Evolutionary conservation across 2,329 filamentous ascomycete genomes (phyloP).

Genomic region (Blumeria graminis): DNA sequence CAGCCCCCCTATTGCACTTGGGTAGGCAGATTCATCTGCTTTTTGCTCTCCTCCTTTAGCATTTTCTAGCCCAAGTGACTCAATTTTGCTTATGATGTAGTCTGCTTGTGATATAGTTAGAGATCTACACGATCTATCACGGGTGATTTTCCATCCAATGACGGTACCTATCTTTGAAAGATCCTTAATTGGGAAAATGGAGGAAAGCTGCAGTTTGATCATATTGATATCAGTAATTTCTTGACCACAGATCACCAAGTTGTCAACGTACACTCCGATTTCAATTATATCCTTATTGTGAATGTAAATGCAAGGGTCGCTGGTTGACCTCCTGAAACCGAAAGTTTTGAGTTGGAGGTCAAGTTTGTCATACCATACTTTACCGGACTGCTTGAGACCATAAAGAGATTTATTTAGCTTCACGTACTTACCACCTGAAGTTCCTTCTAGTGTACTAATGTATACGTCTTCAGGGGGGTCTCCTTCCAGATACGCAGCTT

Average conservation of each 20-base stretch:
- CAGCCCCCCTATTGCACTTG: too few relatives aligned
- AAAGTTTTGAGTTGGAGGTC: background rate
- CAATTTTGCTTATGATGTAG: background rate
- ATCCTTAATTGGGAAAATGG: background rate
- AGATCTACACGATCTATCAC: background rate
- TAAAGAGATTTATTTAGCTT: background rate
- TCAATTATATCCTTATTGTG: background rate
- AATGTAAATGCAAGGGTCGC: background rate
- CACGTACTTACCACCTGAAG: background rate
- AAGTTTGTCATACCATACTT: background rate
- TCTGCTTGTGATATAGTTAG: background rate
- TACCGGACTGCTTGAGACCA: background rate
- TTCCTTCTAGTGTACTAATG: background rate
- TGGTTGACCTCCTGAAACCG: background rate
- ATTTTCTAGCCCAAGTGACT: background rate
- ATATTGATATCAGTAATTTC: background rate
- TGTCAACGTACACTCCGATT: background rate
- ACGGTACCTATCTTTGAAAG: too few relatives aligned
- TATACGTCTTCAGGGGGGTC: background rate
- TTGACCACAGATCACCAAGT: background rate
- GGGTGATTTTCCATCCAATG: background rate
- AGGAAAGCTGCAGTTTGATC: background rate
- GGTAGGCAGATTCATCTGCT: too few relatives aligned
- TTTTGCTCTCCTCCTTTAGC: too few relatives aligned
- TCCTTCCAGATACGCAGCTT: background rate